These are phyloP conservation scores for Allantophomopsis lycopodina DNA, from an alignment of 2,329 filamentous ascomycete genomes.

Conservation along the genomic window DNA sequence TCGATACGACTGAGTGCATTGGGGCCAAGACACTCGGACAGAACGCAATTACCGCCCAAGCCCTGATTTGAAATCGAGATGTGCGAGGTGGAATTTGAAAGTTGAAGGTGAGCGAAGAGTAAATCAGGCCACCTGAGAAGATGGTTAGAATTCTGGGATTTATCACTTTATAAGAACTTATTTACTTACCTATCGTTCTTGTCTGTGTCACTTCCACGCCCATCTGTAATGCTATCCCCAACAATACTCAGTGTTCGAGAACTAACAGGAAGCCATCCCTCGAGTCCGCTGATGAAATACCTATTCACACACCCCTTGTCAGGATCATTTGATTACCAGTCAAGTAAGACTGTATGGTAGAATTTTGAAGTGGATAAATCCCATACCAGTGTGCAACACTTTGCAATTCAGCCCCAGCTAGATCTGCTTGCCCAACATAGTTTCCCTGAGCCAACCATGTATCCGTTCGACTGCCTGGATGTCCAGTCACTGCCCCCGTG, in stretches of 20 bases:
- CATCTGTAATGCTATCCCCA: slow-evolving; percentile 49
- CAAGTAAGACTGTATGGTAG: neutral
- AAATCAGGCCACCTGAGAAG: too few species aligned
- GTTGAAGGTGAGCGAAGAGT: slow-evolving; percentile 29
- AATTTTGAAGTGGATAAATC: too few species aligned
- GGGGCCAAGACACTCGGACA: slow-evolving; percentile 48
- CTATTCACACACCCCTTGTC: neutral
- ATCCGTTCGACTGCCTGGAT: slow-evolving; percentile 50
- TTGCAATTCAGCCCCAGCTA: slow-evolving; percentile 23
- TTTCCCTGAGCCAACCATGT: slow-evolving; percentile 46
- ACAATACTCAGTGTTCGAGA: slow-evolving; percentile 37
- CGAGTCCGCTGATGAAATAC: too few species aligned
- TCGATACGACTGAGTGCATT: slow-evolving; percentile 45
- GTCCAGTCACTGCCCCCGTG: slow-evolving; percentile 43
- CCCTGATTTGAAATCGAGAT: slow-evolving; percentile 51
- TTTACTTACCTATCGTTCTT: slow-evolving; percentile 17
- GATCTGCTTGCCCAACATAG: slow-evolving; percentile 30
- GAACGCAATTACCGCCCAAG: slow-evolving; percentile 53
- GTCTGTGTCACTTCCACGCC: slow-evolving; percentile 20
- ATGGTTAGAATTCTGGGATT: too few species aligned
- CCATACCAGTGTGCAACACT: slow-evolving; percentile 23
- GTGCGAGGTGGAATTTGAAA: slow-evolving; percentile 33
- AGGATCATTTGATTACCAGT: neutral
- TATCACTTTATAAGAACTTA: neutral
- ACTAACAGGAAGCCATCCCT: slow-evolving; percentile 25